A percentile compares a stretch with the other conserved stretches of the same genome.
These are phyloP conservation scores for barley (Hordeum vulgare) DNA, from an alignment of 176 grass and related monocot genomes.

Conservation along the genomic window MorexV3_pseudomolecules_assembly NC_058522.1:101483161-101483660, in stretches of 20 bases:
- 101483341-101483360: not conserved
- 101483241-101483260: not conserved
- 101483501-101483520: not conserved
- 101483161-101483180: not conserved
- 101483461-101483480: not conserved
- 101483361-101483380: not conserved
- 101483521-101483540: not conserved
- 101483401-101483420: not conserved
- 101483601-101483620: conserved; percentile 1
- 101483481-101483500: not conserved
- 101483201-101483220: not conserved
- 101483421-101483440: not conserved
- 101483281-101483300: not conserved
- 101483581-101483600: not conserved
- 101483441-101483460: not conserved
- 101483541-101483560: not conserved
- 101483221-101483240: not conserved
- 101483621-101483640: too few relatives aligned
- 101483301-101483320: not conserved
- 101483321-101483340: not conserved
- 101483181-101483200: not conserved
- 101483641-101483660: too few relatives aligned
- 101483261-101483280: not conserved
- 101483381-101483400: not conserved
- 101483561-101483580: not conserved